Conservation (phyloP, 495 filamentous ascomycete species). For the Sabuloglossum arenarium region DNA sequence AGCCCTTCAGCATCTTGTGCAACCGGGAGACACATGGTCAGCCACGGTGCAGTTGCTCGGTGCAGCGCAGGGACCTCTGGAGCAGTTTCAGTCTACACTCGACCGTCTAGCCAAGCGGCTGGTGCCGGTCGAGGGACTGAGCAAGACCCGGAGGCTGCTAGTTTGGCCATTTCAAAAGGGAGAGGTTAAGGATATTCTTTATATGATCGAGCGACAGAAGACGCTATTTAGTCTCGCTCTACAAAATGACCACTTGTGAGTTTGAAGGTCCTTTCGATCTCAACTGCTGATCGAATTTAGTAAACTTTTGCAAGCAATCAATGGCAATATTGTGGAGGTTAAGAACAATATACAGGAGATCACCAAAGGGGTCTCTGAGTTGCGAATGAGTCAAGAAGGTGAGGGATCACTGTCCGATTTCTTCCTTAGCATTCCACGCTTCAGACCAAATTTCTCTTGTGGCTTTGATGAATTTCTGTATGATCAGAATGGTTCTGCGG, state of each 20-base stretch:
- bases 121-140: not conserved
- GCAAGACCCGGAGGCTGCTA: not conserved
- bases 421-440: no score
- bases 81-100: not conserved
- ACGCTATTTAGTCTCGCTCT: not conserved
- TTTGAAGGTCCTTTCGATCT: not conserved
- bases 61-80: not conserved
- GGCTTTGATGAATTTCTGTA: no score
- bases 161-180: slow-evolving; percentile 1
- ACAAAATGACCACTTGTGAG: not conserved
- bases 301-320: not conserved
- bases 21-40: not conserved
- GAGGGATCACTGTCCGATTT: no score
- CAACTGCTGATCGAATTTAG: not conserved
- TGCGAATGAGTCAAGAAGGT: not conserved
- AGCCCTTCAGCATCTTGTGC: not conserved
- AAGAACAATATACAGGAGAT: not conserved
- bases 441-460: no score
- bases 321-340: not conserved
- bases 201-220: not conserved
- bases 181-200: not conserved
- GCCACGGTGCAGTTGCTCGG: not conserved
- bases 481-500: no score
- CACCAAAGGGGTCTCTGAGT: no score
- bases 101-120: not conserved